Evolutionary conservation across 2,329 filamentous ascomycete genomes (phyloP).

Genomic region (Penicillium sp.): DNA sequence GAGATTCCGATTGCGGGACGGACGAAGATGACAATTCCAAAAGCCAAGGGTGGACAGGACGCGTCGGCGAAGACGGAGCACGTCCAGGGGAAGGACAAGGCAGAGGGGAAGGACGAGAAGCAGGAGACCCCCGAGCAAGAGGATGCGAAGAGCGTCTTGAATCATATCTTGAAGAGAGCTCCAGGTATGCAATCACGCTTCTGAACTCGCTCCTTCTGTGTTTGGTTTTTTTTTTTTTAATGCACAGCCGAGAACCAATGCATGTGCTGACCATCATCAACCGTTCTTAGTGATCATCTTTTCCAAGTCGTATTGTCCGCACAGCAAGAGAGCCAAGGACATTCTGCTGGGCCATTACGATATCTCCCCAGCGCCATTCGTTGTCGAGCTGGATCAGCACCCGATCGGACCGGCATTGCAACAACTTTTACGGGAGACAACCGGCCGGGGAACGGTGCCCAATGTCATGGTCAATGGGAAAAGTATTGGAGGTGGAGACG

Average conservation of each 20-base stretch:
- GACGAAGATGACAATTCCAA: conserved; percentile 45
- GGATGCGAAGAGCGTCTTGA: conserved; percentile 62
- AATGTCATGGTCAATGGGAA: conserved; percentile 84
- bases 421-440: conserved; percentile 62
- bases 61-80: conserved; percentile 1
- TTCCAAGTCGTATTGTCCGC: conserved; percentile 88
- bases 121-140: conserved; percentile 40
- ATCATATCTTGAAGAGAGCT: conserved; percentile 72
- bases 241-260: too few species aligned
- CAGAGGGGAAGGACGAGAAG: conserved; percentile 6
- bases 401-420: conserved; percentile 69
- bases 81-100: too few species aligned
- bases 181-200: conserved; percentile 56
- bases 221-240: not conserved
- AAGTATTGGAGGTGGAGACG: conserved; percentile 86
- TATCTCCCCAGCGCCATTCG: conserved; percentile 73
- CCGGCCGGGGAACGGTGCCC: conserved; percentile 78
- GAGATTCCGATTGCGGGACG: conserved; percentile 50
- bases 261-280: too few species aligned
- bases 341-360: conserved; percentile 78
- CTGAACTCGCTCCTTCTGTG: not conserved
- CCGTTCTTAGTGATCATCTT: conserved; percentile 73
- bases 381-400: conserved; percentile 86
- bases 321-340: conserved; percentile 76
- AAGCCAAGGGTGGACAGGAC: conserved; percentile 25